Evolutionary conservation across 106 monocot genomes (phyloP).

Genomic region (Posidonia australis): DNA sequence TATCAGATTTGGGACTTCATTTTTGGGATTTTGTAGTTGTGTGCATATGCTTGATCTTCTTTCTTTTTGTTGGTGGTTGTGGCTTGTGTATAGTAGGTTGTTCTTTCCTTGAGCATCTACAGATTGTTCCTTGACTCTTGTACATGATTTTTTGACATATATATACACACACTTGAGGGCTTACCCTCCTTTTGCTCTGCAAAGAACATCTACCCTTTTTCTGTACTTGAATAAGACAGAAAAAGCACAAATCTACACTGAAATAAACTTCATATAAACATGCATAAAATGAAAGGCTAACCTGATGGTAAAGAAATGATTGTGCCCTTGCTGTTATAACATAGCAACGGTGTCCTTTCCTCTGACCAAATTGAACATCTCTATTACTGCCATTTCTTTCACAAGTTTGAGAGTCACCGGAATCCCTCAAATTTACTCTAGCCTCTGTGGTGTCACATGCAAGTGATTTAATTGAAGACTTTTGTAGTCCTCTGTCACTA

Average conservation of each 20-base stretch:
- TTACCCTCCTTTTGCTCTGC: too few species aligned
- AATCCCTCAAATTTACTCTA: background rate
- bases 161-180: too few species aligned
- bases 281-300: slow-evolving; percentile 4
- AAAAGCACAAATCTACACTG: background rate
- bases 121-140: too few species aligned
- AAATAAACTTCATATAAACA: background rate
- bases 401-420: background rate
- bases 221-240: too few species aligned
- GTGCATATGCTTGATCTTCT: too few species aligned
- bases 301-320: slow-evolving; percentile 89
- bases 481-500: slow-evolving; percentile 26
- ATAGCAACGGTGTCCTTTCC: slow-evolving; percentile 55
- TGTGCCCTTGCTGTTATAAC: slow-evolving; percentile 73
- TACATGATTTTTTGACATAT: too few species aligned
- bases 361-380: slow-evolving; percentile 42
- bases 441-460: background rate
- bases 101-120: too few species aligned
- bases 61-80: too few species aligned
- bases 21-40: too few species aligned
- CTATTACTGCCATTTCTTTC: background rate
- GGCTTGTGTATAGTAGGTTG: too few species aligned
- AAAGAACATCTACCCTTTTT: too few species aligned
- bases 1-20: too few species aligned
- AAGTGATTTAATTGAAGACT: slow-evolving; percentile 5